Evolutionary conservation across 768 basidiomycete genomes (phyloP).

Genomic region (Pulveroboletus sp.): DNA sequence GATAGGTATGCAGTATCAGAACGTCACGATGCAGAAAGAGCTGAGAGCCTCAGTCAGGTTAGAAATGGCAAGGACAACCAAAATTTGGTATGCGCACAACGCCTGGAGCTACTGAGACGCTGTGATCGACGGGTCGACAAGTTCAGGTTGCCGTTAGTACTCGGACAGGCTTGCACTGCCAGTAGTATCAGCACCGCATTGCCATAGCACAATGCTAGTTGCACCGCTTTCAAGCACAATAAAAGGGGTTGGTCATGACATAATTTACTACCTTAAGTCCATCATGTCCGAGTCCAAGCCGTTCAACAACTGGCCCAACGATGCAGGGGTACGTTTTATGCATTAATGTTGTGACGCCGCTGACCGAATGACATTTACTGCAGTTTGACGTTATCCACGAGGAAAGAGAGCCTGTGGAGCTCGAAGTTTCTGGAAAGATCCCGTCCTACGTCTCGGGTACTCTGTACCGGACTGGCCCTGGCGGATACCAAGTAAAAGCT

Average conservation of each 20-base stretch:
- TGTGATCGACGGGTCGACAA: no score
- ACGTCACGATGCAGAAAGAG: no score
- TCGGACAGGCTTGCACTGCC: no score
- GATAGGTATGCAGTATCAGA: no score
- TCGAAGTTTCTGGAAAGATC: slow-evolving; percentile 28
- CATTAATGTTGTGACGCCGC: not conserved
- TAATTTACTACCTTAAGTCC: not conserved
- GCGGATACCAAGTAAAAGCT: slow-evolving; percentile 27
- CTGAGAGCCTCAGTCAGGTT: no score
- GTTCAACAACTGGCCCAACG: slow-evolving; percentile 32
- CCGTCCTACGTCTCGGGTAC: slow-evolving; percentile 36
- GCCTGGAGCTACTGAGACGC: no score
- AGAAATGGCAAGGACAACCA: no score
- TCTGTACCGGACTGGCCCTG: slow-evolving; percentile 40
- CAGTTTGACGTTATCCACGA: slow-evolving; percentile 30
- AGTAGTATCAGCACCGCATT: no score
- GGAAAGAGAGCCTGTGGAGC: slow-evolving; percentile 26
- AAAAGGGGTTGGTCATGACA: not conserved
- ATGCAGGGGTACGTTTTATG: slow-evolving; percentile 19
- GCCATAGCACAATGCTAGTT: no score
- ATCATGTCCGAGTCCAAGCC: slow-evolving; percentile 22
- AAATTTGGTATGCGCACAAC: no score
- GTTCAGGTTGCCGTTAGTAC: no score
- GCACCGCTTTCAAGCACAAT: not conserved
- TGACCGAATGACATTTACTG: not conserved